Evolutionary conservation across 106 monocot genomes (phyloP).

Genomic region (Vanilla planifolia): DNA sequence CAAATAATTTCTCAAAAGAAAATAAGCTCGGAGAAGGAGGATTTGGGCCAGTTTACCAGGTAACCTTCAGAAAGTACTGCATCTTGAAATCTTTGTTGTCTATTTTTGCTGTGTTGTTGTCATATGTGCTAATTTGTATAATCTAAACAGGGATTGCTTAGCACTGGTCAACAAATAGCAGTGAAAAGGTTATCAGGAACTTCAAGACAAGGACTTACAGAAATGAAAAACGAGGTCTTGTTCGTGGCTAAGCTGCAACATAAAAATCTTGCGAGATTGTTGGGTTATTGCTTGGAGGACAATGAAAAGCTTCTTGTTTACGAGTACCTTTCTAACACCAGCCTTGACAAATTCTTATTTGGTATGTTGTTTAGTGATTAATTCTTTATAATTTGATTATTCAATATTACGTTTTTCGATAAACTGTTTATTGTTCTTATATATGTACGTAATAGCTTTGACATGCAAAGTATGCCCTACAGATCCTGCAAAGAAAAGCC

Average conservation of each 20-base stretch:
- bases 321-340: slow-evolving; percentile 32
- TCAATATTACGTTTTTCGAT: not conserved
- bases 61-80: too few species aligned
- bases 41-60: too few species aligned
- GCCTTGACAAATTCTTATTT: slow-evolving; percentile 28
- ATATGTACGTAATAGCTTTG: too few species aligned
- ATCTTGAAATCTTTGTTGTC: too few species aligned
- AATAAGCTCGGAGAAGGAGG: too few species aligned
- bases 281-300: slow-evolving; percentile 31
- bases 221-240: slow-evolving; percentile 34
- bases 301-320: slow-evolving; percentile 36
- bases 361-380: slow-evolving; percentile 9
- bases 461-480: not conserved
- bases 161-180: slow-evolving; percentile 28
- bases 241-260: slow-evolving; percentile 38
- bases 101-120: too few species aligned
- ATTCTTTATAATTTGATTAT: not conserved
- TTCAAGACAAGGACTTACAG: slow-evolving; percentile 28
- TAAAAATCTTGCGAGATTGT: slow-evolving; percentile 31
- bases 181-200: slow-evolving; percentile 28
- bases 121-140: too few species aligned
- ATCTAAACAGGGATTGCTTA: slow-evolving; percentile 24
- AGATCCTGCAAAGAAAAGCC: slow-evolving; percentile 10
- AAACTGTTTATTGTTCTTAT: not conserved
- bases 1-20: too few species aligned